Base-by-base conservation (phyloP, 805 yeast species). In the Barnettozyma populi region DNA sequence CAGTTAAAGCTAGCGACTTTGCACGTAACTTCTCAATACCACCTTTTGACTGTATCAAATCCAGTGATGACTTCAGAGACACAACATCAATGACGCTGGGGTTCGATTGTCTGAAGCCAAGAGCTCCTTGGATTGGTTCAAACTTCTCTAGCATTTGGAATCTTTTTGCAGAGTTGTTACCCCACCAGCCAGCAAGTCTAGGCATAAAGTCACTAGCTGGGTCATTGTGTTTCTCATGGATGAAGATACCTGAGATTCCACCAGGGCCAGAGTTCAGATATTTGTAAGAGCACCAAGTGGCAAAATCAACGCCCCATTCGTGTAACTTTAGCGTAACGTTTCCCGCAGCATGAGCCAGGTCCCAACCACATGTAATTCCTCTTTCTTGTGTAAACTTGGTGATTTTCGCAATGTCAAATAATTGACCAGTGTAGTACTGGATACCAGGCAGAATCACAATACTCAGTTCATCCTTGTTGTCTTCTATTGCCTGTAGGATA, bases 101-200 rank as follows among this genome's bases (percentile, higher is more conserved):
- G 67, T 90, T 90, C 16, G 95, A 86, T 68, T 89, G 95, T 57
- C 95, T 74, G 65, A 82, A 90, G 0, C 96, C 95, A 21, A 86
- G 71, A 1, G 97, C 98, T 32, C 94, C 84, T n/a, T 74, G 69
- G 24, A 86, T 85, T 0, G 97, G 96, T 46, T 82, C 83, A 57
- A 88, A 90, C 25, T 71, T 57, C 59, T 84, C 90, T 48, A 76
- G 60, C 98, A 90, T 90, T 57, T 80, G 73, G 65, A 90, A 90
- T 52, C 98, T 68, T 32, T 79, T 79, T 2, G 58, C 56, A 0
- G 83, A 70, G 55, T 84, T 80, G 60, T 89, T 90, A 1, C 97
- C 97, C 97, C 97, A 90, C 98, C 98, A 90, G 1, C 98, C 98
- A 0, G 96, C 95, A 44, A 88, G 69, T 51, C 97, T 71, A 1